Conservation (phyloP, 306 rosid genomes). For the Elaeagnus macrophylla region DNA sequence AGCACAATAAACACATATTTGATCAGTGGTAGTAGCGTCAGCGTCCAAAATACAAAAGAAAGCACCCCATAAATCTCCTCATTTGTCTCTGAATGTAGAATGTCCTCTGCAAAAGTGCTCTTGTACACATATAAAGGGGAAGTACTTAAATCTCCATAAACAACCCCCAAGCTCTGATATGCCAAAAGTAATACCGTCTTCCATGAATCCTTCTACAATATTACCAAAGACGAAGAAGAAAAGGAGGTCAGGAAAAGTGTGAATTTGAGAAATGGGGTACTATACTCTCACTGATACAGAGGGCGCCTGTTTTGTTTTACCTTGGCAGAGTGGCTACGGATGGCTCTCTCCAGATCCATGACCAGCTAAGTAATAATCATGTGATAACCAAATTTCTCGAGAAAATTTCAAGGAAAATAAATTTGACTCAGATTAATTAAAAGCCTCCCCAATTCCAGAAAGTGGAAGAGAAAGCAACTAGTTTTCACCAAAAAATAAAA, state of each 20-base stretch:
- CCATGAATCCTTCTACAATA: slow-evolving; percentile 84
- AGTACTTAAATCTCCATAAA: slow-evolving; percentile 89
- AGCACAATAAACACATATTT: slow-evolving; percentile 93
- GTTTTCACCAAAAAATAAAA: slow-evolving; percentile 7
- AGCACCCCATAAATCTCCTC: slow-evolving; percentile 91
- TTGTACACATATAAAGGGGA: slow-evolving; percentile 87
- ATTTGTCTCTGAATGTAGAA: slow-evolving; percentile 75
- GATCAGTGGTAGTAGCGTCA: slow-evolving; percentile 67
- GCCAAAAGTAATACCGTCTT: slow-evolving; percentile 70
- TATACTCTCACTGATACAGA: slow-evolving; percentile 1
- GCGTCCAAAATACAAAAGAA: slow-evolving; percentile 92
- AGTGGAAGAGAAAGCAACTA: slow-evolving; percentile 15
- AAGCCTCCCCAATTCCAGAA: slow-evolving; percentile 31
- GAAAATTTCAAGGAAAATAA: slow-evolving; percentile 19
- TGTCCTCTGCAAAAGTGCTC: slow-evolving; percentile 87
- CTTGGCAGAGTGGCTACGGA: slow-evolving; percentile 47
- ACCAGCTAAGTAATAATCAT: slow-evolving; percentile 22
- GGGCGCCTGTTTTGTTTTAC: slow-evolving; percentile 30
- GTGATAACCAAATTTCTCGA: slow-evolving; percentile 29
- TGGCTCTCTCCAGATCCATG: slow-evolving; percentile 79
- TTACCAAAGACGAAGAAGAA: neutral
- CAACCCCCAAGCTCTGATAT: slow-evolving; percentile 92
- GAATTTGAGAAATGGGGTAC: slow-evolving; percentile 6
- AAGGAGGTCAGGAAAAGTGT: slow-evolving; percentile 18
- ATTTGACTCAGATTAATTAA: slow-evolving; percentile 27